phyloP scores from a whole-genome alignment of 805 yeast genomes.

The Diddensiella transvaalensis region DNA sequence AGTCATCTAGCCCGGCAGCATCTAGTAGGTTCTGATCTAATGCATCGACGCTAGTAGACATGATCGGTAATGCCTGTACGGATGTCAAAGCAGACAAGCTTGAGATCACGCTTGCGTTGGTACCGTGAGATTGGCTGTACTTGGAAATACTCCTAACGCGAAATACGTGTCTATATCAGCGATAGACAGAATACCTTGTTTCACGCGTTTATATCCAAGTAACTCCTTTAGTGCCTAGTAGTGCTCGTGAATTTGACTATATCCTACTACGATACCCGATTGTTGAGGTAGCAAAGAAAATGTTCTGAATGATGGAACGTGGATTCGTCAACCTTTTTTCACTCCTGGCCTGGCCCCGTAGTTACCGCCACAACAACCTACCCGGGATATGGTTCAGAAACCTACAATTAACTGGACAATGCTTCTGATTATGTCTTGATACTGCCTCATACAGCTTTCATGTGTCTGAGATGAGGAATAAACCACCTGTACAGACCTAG shows the following conservation, averaged over 20 bases:
- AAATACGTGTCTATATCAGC: no score
- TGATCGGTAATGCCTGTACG: no score
- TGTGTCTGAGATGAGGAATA: no score
- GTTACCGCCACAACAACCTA: conserved; percentile 48
- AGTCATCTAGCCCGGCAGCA: not conserved
- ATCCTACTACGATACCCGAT: not conserved
- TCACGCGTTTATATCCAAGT: not conserved
- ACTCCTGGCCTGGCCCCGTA: conserved; percentile 27
- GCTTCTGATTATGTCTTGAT: no score
- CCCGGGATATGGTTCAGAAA: no score
- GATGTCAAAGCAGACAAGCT: no score
- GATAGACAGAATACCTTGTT: not conserved
- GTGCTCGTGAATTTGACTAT: not conserved
- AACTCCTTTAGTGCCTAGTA: not conserved
- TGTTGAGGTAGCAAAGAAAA: not conserved
- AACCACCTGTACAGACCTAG: no score
- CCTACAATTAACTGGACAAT: no score
- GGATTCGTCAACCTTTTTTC: not conserved
- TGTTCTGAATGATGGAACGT: not conserved
- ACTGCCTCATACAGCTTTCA: no score
- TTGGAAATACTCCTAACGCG: no score
- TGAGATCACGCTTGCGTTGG: no score
- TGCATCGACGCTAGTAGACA: not conserved
- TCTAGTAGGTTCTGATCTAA: not conserved
- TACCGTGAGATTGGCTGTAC: no score